phyloP scores from a whole-genome alignment of 768 basidiomycete genomes.

The Chiua virens region DNA sequence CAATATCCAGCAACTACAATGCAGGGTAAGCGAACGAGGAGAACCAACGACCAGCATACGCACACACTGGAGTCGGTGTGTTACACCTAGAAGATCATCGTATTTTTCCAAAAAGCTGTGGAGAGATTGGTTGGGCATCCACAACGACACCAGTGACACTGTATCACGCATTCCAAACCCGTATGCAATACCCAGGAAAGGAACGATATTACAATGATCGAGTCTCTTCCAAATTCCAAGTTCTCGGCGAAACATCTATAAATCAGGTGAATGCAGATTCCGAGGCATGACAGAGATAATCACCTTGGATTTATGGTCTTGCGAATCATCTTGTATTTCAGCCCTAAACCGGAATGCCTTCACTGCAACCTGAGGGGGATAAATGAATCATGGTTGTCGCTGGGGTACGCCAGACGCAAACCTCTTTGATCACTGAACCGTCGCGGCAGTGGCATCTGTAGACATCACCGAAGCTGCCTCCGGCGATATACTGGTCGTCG shows the following conservation, averaged over 20 bases:
- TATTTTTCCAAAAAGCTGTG: slow-evolving; percentile 14
- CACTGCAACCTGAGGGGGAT: slow-evolving; percentile 3
- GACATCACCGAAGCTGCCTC: slow-evolving; percentile 6
- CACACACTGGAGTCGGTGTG: slow-evolving; percentile 9
- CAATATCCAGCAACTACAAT: slow-evolving; percentile 10
- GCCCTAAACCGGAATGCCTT: background rate
- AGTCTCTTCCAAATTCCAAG: slow-evolving; percentile 11
- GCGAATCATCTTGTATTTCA: background rate
- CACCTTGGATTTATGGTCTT: background rate
- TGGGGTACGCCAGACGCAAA: background rate
- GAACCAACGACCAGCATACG: slow-evolving; percentile 14
- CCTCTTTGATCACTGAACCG: background rate
- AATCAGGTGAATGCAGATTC: background rate
- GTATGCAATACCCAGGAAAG: too few species aligned
- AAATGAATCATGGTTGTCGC: background rate
- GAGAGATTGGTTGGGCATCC: slow-evolving; percentile 28
- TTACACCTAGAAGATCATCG: background rate
- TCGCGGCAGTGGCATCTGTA: background rate
- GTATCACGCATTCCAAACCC: slow-evolving; percentile 1
- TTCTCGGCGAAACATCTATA: slow-evolving; percentile 3
- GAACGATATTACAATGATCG: slow-evolving; percentile 4
- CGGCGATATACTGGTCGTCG: background rate
- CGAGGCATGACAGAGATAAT: background rate
- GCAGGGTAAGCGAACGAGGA: slow-evolving; percentile 13
- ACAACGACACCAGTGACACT: slow-evolving; percentile 27